phyloP scores from a whole-genome alignment of 2,329 filamentous ascomycete species.

The Exophiala mesophila region DNA sequence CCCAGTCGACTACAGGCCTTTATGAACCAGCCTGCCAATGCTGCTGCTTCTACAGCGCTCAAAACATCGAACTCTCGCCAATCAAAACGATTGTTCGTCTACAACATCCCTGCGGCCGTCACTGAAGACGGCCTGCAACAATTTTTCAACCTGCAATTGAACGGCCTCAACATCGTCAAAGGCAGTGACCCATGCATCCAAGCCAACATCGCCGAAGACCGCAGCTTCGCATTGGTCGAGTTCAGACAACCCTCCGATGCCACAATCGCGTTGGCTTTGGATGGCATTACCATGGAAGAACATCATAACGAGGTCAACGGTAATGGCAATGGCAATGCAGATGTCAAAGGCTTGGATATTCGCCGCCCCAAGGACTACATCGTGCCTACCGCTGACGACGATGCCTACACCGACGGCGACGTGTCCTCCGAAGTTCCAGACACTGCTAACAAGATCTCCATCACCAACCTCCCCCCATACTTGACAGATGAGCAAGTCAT shows the following conservation, averaged over 20 bases:
- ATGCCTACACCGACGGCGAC: conserved; percentile 58
- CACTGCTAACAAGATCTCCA: conserved; percentile 89
- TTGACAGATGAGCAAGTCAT: conserved; percentile 87
- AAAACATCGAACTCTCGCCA: conserved; percentile 92
- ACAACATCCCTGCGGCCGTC: conserved; percentile 70
- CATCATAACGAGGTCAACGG: conserved; percentile 47
- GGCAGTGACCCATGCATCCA: conserved; percentile 78
- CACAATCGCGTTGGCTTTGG: conserved; percentile 83
- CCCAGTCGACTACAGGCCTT: conserved; percentile 90
- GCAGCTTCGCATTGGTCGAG: conserved; percentile 78
- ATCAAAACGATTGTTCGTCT: conserved; percentile 82
- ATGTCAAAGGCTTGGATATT: conserved; percentile 60
- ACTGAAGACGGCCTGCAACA: conserved; percentile 70
- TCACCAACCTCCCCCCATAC: conserved; percentile 82
- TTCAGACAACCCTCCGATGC: conserved; percentile 84
- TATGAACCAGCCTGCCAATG: conserved; percentile 80
- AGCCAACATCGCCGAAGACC: conserved; percentile 74
- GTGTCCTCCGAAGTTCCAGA: conserved; percentile 80
- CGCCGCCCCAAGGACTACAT: conserved; percentile 95
- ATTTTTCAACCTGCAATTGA: conserved; percentile 96
- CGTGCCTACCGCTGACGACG: conserved; percentile 73
- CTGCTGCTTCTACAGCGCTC: conserved; percentile 51
- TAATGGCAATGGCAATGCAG: conserved; percentile 48
- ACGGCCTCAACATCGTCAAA: conserved; percentile 88
- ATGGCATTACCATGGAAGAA: conserved; percentile 83